These are phyloP conservation scores for Saposhnikovia divaricata DNA, from an alignment of 129 eudicot species.

Conservation along the genomic window DNA sequence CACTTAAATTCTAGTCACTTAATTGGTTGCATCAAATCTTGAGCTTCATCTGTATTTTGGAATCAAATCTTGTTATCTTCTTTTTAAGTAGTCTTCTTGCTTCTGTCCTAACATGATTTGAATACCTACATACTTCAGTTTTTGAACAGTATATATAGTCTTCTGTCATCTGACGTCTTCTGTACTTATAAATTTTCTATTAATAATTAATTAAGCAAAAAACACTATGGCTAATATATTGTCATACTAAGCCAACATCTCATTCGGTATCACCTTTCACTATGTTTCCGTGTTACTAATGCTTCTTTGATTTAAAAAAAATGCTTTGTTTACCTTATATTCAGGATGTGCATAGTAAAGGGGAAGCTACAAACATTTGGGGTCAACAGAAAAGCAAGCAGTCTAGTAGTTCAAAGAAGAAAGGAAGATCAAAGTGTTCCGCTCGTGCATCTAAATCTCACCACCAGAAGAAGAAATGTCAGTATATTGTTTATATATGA, in stretches of 20 bases:
- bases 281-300: not conserved
- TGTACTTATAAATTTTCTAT: not conserved
- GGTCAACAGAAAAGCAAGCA: constrained; percentile 22
- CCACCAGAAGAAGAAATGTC: constrained; percentile 48
- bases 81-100: no score
- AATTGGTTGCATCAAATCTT: not conserved
- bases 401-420: constrained; percentile 24
- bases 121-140: no score
- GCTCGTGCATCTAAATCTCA: constrained; percentile 31
- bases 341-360: constrained; percentile 22
- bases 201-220: not conserved
- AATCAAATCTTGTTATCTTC: no score
- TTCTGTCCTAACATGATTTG: no score
- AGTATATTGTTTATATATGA: constrained; percentile 17
- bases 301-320: not conserved
- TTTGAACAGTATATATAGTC: not conserved
- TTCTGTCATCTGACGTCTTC: not conserved
- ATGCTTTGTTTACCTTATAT: not conserved
- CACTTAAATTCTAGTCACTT: not conserved
- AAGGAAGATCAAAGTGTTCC: constrained; percentile 35
- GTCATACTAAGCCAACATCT: not conserved
- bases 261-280: not conserved
- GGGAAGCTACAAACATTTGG: constrained; percentile 17
- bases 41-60: no score
- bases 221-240: not conserved